These are phyloP conservation scores for Russula abietina DNA, from an alignment of 768 basidiomycete genomes.

Conservation along the genomic window DNA sequence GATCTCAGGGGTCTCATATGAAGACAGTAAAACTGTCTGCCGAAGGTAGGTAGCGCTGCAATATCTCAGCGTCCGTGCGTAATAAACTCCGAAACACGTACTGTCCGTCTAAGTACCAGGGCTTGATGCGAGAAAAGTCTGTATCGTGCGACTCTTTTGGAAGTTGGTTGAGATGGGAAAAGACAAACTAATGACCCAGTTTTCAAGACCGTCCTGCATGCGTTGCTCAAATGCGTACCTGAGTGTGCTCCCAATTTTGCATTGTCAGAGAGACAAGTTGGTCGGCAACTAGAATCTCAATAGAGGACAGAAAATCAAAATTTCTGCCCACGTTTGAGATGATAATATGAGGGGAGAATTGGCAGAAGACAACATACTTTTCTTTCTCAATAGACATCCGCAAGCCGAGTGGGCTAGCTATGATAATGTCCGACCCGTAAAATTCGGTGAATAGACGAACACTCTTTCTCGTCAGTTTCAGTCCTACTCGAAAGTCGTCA, in stretches of 20 bases:
- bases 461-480: constrained; percentile 89
- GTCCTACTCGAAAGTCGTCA: constrained; percentile 86
- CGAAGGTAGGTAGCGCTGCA: constrained; percentile 76
- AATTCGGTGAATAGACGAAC: constrained; percentile 89
- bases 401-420: constrained; percentile 90
- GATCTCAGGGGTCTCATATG: constrained; percentile 86
- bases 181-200: constrained; percentile 55
- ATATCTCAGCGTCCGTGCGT: background rate
- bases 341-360: background rate
- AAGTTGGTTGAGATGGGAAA: constrained; percentile 78
- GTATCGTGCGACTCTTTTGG: constrained; percentile 91
- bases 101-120: constrained; percentile 96
- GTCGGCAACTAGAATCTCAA: constrained; percentile 87
- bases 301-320: constrained; percentile 87
- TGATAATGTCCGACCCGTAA: constrained; percentile 83
- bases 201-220: background rate
- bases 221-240: constrained; percentile 44
- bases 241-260: constrained; percentile 99
- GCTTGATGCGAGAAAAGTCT: constrained; percentile 95
- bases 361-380: constrained; percentile 48
- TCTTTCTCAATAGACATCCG: constrained; percentile 92
- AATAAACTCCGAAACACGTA: constrained; percentile 38
- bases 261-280: constrained; percentile 89
- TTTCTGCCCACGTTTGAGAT: constrained; percentile 42
- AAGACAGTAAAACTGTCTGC: constrained; percentile 81